Conservation (phyloP, 148 eudicot genomes). For the Bassia scoparia region DNA sequence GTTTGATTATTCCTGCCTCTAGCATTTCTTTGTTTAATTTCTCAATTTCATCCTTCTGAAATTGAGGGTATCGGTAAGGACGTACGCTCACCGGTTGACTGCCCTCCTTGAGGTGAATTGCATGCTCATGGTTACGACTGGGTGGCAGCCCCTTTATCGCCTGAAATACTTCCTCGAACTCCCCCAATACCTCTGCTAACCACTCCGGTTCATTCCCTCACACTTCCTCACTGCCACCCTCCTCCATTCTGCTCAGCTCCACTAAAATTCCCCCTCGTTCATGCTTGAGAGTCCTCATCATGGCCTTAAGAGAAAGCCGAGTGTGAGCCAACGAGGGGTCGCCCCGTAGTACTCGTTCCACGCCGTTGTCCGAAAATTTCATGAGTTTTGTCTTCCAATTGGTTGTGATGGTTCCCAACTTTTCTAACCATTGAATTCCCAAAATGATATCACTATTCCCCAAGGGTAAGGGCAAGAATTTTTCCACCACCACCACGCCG, state of each 20-base stretch:
- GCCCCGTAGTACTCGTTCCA: neutral
- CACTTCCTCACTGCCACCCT: neutral
- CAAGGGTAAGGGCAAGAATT: neutral
- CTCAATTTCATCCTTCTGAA: neutral
- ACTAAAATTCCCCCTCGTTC: neutral
- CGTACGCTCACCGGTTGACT: neutral
- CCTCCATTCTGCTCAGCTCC: neutral
- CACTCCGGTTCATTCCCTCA: neutral
- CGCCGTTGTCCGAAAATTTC: too few relatives aligned
- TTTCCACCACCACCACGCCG: neutral
- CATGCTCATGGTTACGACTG: neutral
- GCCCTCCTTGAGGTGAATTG: neutral
- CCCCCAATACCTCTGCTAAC: neutral
- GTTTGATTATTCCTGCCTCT: neutral
- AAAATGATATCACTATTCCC: too few relatives aligned
- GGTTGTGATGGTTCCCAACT: too few relatives aligned
- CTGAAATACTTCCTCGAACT: neutral
- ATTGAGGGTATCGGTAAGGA: neutral
- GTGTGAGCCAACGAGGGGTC: neutral
- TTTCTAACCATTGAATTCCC: too few relatives aligned
- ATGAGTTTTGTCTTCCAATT: too few relatives aligned
- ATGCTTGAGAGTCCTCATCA: neutral
- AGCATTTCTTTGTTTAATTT: neutral
- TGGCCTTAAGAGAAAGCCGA: neutral
- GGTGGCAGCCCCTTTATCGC: neutral